These are phyloP conservation scores for Yamadazyma endophytica DNA, from an alignment of 805 yeast genomes.

Conservation along the genomic window DNA sequence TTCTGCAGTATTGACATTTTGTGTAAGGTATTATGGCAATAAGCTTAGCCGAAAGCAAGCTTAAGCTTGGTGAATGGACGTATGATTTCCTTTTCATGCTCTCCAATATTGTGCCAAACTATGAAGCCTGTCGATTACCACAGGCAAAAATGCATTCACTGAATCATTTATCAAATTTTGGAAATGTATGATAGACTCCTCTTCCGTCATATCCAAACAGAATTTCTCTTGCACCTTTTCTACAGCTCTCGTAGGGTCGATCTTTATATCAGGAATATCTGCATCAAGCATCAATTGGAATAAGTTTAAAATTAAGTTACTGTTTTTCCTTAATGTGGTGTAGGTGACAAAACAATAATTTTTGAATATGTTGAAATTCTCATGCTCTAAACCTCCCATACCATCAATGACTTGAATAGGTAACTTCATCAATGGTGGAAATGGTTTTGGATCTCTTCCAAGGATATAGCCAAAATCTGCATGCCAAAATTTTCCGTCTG, in stretches of 20 bases:
- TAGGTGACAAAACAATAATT: slow-evolving; percentile 94
- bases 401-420: slow-evolving; percentile 97
- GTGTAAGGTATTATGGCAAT: slow-evolving; percentile 15
- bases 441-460: slow-evolving; percentile 97
- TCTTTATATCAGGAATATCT: slow-evolving; percentile 81
- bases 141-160: slow-evolving; percentile 89
- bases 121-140: slow-evolving; percentile 91
- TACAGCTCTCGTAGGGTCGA: slow-evolving; percentile 83
- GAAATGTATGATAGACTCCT: slow-evolving; percentile 92
- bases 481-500: slow-evolving; percentile 86
- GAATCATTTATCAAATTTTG: slow-evolving; percentile 91
- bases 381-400: slow-evolving; percentile 90
- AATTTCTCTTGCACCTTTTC: slow-evolving; percentile 92
- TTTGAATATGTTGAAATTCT: slow-evolving; percentile 80
- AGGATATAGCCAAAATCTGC: slow-evolving; percentile 96
- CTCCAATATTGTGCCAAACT: slow-evolving; percentile 98
- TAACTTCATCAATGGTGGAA: slow-evolving; percentile 96
- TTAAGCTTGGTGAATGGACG: not conserved
- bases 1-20: slow-evolving; percentile 19
- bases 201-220: slow-evolving; percentile 89
- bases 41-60: slow-evolving; percentile 13
- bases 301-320: slow-evolving; percentile 82
- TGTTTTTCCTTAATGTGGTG: slow-evolving; percentile 82
- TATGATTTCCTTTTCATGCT: slow-evolving; percentile 42
- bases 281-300: slow-evolving; percentile 94